A percentile compares a stretch with the other conserved stretches of the same genome.
Evolutionary conservation across 768 basidiomycete species (phyloP).

Genomic region (Lyophyllum atratum): DNA sequence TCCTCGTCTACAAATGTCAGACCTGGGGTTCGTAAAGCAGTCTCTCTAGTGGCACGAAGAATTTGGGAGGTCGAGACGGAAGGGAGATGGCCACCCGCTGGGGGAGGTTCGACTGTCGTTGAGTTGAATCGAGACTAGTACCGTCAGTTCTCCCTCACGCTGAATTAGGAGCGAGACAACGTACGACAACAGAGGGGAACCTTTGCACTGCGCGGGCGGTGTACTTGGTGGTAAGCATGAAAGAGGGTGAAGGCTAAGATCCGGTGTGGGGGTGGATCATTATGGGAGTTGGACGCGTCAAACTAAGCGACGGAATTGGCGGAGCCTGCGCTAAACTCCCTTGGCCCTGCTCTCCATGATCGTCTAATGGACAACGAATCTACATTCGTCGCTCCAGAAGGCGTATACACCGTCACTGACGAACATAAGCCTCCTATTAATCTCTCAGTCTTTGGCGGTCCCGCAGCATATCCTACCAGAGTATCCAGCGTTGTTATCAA

Average conservation of each 20-base stretch:
- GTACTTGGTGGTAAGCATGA: slow-evolving; percentile 39
- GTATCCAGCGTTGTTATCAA: slow-evolving; percentile 63
- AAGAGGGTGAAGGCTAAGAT: slow-evolving; percentile 41
- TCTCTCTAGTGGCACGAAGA: slow-evolving; percentile 65
- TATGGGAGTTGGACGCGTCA: slow-evolving; percentile 17
- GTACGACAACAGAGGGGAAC: slow-evolving; percentile 21
- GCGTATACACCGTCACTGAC: slow-evolving; percentile 86
- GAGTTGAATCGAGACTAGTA: slow-evolving; percentile 51
- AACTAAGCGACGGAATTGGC: slow-evolving; percentile 7
- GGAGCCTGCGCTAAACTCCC: slow-evolving; percentile 6
- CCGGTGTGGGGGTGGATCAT: slow-evolving; percentile 32
- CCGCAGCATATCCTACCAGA: slow-evolving; percentile 55
- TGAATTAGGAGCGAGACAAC: slow-evolving; percentile 1
- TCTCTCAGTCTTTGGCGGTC: slow-evolving; percentile 38
- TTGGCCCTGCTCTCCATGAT: not conserved
- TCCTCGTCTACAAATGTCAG: slow-evolving; percentile 73
- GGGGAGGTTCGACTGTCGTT: slow-evolving; percentile 61
- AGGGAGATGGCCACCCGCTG: slow-evolving; percentile 77
- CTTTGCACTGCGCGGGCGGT: slow-evolving; percentile 23
- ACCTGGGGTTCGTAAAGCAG: slow-evolving; percentile 71
- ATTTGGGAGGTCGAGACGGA: slow-evolving; percentile 70
- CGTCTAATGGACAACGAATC: slow-evolving; percentile 74
- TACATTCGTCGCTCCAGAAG: slow-evolving; percentile 87
- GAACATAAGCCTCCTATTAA: slow-evolving; percentile 71
- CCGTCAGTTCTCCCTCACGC: not conserved